Conservation (phyloP, 192 early-diverging fungal species). For the Mortierella hygrophila region DNA sequence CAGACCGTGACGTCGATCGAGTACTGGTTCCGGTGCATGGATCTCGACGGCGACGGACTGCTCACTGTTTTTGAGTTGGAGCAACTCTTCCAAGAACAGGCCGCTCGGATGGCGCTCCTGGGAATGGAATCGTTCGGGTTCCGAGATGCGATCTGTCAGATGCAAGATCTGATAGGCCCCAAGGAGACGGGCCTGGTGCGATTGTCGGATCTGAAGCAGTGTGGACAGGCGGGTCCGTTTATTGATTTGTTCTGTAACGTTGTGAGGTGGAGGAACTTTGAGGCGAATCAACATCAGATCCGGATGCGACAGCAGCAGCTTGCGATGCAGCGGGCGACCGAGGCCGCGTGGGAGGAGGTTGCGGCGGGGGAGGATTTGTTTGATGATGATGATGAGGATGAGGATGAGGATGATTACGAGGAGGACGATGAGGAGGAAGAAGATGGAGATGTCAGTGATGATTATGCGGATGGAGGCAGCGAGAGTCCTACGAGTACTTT, state of each 20-base stretch:
- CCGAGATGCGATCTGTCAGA: slow-evolving; percentile 54
- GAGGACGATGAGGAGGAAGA: slow-evolving; percentile 25
- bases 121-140: slow-evolving; percentile 55
- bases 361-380: slow-evolving; percentile 41
- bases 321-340: slow-evolving; percentile 54
- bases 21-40: slow-evolving; percentile 95
- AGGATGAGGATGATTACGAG: slow-evolving; percentile 5
- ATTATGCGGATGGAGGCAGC: slow-evolving; percentile 7
- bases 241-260: slow-evolving; percentile 55
- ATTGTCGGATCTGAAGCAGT: slow-evolving; percentile 47
- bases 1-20: slow-evolving; percentile 62
- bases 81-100: slow-evolving; percentile 90
- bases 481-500: background rate
- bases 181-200: slow-evolving; percentile 32
- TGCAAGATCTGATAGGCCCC: slow-evolving; percentile 51
- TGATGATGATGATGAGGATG: slow-evolving; percentile 31
- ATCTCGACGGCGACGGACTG: slow-evolving; percentile 90
- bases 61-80: slow-evolving; percentile 88
- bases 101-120: slow-evolving; percentile 43
- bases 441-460: background rate
- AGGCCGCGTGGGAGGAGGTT: slow-evolving; percentile 51
- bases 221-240: slow-evolving; percentile 53
- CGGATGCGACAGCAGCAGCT: slow-evolving; percentile 52
- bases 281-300: slow-evolving; percentile 54
- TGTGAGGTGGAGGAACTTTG: slow-evolving; percentile 45